Evolutionary conservation across 768 basidiomycete genomes (phyloP), one percentile per base, ranked within the genome.

Genomic region (Mycena pura): DNA sequence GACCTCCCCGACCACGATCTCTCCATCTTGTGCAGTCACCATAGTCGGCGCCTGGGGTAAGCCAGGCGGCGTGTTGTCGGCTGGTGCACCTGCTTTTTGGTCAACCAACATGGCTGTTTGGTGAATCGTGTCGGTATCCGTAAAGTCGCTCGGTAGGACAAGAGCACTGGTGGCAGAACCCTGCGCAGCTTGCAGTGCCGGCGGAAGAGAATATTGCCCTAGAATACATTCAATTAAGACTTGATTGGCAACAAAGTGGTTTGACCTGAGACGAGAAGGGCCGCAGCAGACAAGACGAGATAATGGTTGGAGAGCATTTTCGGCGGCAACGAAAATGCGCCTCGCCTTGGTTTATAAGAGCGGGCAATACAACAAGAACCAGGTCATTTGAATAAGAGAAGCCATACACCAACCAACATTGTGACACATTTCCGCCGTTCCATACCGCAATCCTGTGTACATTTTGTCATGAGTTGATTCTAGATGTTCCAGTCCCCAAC

Each of bases 1-100:
- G 41, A 57, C 29, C n/a, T 47, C 38, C 52, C 34, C 49, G 56
- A 55, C 8, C 38, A 39, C 10, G 59, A 52, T 43, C 48, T 56
- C 11, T 43, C 69, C 69, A 41, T 70, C 67, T 25, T 65, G 22
- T 11, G 65, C 67, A 40, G 69, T 70, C 15, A 68, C 32, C n/a
- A 50, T 59, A 9, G 69, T 68, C 24, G 51, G 19, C 13, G 54
- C 27, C 6, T 52, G 58, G 19, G 65, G 57, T 5, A 51, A 48
- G n/a, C 62, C 58, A n/a, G 69, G 69, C 6, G 36, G 60, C 31
- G 62, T 64, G 51, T 31, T 58, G 39, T 60, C 48, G 15, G 40
- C 24, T 0, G 63, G 56, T 1, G 60, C 69, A 5, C 66, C 64
- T 10, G 29, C 13, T 34, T 55, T 64, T 51, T 70, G 69, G 40